phyloP scores from a whole-genome alignment of 1,139 yeast genomes.

The Zygosaccharomyces sapae region DNA sequence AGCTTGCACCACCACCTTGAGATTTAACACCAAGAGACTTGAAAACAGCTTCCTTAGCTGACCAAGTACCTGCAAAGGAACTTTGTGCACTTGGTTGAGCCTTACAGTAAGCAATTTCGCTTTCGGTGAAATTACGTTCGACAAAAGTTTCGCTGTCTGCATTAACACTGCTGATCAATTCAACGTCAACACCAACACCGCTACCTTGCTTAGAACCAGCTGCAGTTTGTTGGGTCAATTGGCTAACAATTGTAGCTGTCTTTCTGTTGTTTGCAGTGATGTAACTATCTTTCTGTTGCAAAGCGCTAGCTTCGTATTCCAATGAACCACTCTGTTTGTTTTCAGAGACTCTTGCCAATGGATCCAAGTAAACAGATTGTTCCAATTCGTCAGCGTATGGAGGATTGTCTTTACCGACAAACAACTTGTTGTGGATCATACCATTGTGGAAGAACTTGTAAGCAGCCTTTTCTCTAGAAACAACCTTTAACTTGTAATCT shows the following conservation, averaged over 20 bases:
- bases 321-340: slow-evolving; percentile 49
- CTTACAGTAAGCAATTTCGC: slow-evolving; percentile 74
- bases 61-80: slow-evolving; percentile 96
- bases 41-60: slow-evolving; percentile 98
- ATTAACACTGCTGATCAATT: slow-evolving; percentile 75
- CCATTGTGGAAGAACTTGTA: slow-evolving; percentile 97
- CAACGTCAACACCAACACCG: slow-evolving; percentile 97
- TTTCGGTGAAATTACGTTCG: slow-evolving; percentile 82
- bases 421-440: slow-evolving; percentile 83
- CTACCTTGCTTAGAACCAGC: slow-evolving; percentile 47
- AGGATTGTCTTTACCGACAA: slow-evolving; percentile 88
- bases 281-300: slow-evolving; percentile 34
- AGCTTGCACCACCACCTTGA: slow-evolving; percentile 91
- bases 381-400: slow-evolving; percentile 89
- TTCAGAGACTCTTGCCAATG: slow-evolving; percentile 76
- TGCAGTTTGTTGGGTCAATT: slow-evolving; percentile 41
- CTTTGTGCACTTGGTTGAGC: slow-evolving; percentile 75
- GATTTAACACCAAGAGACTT: slow-evolving; percentile 87
- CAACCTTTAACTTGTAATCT: slow-evolving; percentile 65
- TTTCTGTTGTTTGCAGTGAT: slow-evolving; percentile 22
- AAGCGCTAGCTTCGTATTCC: slow-evolving; percentile 42
- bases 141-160: slow-evolving; percentile 82
- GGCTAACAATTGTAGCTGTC: slow-evolving; percentile 26
- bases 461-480: slow-evolving; percentile 80
- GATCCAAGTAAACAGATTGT: slow-evolving; percentile 87